phyloP scores from a whole-genome alignment of 108 stramenopile genomes.

The Pseudonitzschia pungens region DNA sequence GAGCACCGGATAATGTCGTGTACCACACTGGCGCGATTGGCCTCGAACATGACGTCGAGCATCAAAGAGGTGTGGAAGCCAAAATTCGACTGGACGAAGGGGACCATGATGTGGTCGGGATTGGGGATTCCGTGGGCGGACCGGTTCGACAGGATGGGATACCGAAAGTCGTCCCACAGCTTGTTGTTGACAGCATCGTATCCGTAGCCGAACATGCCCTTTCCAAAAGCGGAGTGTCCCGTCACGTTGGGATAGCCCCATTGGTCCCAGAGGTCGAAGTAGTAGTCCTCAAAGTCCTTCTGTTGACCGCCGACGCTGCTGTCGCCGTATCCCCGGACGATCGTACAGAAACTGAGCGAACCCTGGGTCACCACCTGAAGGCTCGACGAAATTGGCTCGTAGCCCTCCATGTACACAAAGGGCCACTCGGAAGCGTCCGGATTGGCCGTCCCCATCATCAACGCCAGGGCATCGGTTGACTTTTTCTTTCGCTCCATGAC shows the following conservation, averaged over 20 bases:
- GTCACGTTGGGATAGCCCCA: constrained; percentile 4
- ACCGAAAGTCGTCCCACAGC: constrained; percentile 20
- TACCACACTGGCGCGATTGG: background rate
- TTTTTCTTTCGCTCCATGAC: constrained; percentile 19
- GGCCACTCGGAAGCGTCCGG: constrained; percentile 21
- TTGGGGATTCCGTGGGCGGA: constrained; percentile 5
- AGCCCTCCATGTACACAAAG: constrained; percentile 11
- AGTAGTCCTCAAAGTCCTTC: constrained; percentile 21
- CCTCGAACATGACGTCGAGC: constrained; percentile 28
- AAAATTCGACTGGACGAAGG: constrained; percentile 24
- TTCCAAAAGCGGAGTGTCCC: constrained; percentile 25
- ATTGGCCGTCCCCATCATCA: background rate
- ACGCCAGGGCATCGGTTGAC: constrained; percentile 10
- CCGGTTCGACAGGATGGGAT: constrained; percentile 2
- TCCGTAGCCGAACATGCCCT: constrained; percentile 23
- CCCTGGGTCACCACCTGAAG: constrained; percentile 10
- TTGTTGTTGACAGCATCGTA: background rate
- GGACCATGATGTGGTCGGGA: constrained; percentile 20
- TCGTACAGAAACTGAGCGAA: constrained; percentile 19
- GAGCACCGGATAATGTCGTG: constrained; percentile 21
- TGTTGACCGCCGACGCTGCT: too few relatives aligned
- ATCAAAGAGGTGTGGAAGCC: constrained; percentile 15
- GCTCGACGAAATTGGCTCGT: constrained; percentile 16
- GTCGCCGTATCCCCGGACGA: background rate
- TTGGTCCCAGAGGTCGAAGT: constrained; percentile 16